Evolutionary conservation across 495 filamentous ascomycete species (phyloP), one percentile per base, ranked within the genome.

Genomic region (Friedmanniomyces simplex): DNA sequence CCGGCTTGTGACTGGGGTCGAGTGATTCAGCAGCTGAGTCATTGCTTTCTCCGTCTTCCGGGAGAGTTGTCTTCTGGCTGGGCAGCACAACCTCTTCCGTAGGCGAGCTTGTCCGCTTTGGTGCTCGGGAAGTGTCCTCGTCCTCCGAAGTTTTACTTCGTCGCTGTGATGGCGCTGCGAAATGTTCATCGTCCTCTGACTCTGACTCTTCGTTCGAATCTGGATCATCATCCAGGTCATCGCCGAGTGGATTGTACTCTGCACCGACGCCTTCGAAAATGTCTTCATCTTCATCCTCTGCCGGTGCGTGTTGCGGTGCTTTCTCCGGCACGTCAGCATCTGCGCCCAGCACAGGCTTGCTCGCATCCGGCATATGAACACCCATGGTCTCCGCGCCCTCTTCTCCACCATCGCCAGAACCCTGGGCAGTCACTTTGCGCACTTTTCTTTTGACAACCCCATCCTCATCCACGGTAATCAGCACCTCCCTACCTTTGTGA

Each of bases 371-470:
- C 61, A 60, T 60, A 1, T 51, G 4, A 32, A 32, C 28, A 32
- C 3, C 45, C 4, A 39, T 56, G 30, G 6, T 41, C 16, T 43
- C 25, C 20, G 74, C 70, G 24, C 70, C 59, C 24, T 71, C 46
- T 46, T 6, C 34, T 21, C 52, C 45, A n/a, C 1, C 32, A 6
- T 39, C 45, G 13, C 48, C 58, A 20, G 0, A 18, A 12, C 66
- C 59, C 14, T 67, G 64, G 24, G 63, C 53, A 53, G 75, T 75
- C 30, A 69, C 65, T 67, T 77, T 85, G 63, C 79, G 75, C 18
- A 91, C 79, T 70, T 95, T 97, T 59, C 88, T 79, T 69, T 94
- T 93, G 58, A 87, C 86, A 46, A 89, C 85, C 10, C 93, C 94
- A 59, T 96, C 79, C 45, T 87, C 85, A 67, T 95, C 90, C 8